phyloP scores from a whole-genome alignment of 768 basidiomycete species.

The Gloeophyllum trabeum region DNA sequence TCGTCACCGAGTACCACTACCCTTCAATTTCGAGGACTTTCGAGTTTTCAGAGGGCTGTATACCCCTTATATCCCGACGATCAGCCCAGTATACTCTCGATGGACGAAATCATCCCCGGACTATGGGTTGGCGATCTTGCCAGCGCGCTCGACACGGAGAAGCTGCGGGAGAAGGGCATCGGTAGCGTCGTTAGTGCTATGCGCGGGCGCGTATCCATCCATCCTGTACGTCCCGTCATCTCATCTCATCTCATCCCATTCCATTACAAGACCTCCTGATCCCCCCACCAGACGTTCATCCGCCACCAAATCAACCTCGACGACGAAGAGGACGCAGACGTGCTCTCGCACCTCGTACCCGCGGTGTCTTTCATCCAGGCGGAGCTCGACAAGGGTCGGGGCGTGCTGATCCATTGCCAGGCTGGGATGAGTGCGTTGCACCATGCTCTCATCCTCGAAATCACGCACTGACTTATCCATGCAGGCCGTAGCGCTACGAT shows the following conservation, averaged over 20 bases:
- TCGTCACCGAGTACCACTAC: too few species aligned
- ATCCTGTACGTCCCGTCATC: slow-evolving; percentile 56
- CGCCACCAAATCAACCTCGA: slow-evolving; percentile 72
- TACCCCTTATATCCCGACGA: too few species aligned
- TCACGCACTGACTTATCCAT: background rate
- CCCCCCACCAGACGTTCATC: slow-evolving; percentile 52
- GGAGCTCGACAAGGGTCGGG: slow-evolving; percentile 63
- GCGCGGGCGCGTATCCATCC: slow-evolving; percentile 54
- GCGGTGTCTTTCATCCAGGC: slow-evolving; percentile 77
- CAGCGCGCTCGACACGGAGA: slow-evolving; percentile 52
- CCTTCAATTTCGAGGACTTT: too few species aligned
- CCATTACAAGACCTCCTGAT: slow-evolving; percentile 4
- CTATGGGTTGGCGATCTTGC: slow-evolving; percentile 80
- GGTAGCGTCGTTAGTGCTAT: slow-evolving; percentile 65
- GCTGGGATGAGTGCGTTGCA: slow-evolving; percentile 73
- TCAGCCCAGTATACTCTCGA: too few species aligned
- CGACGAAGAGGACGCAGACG: slow-evolving; percentile 65
- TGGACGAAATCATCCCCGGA: slow-evolving; percentile 73
- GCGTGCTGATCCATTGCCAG: slow-evolving; percentile 84
- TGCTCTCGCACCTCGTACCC: slow-evolving; percentile 67
- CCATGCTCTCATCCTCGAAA: background rate
- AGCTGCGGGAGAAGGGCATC: slow-evolving; percentile 61
- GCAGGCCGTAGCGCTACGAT: slow-evolving; percentile 77
- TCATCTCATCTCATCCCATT: background rate
- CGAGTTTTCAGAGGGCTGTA: too few species aligned